phyloP scores from a whole-genome alignment of 139 green algal species.

The Chlamydomonas applanata region DNA sequence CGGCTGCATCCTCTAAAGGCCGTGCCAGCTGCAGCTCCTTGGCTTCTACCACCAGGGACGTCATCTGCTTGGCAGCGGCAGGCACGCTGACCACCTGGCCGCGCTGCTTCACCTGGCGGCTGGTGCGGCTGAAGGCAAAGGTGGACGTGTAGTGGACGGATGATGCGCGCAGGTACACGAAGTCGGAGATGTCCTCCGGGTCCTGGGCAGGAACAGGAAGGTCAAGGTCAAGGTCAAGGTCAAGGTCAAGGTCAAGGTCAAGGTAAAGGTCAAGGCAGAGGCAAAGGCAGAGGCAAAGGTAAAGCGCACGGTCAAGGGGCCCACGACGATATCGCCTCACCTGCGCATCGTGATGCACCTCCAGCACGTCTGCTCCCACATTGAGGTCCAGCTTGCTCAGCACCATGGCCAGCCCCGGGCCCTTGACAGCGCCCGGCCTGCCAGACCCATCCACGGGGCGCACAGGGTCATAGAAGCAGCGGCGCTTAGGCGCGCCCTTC shows the following conservation, averaged over 20 bases:
- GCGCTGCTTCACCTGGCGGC: background rate
- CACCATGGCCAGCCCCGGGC: constrained; percentile 14
- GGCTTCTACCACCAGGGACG: constrained; percentile 24
- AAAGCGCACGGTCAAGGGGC: too few relatives aligned
- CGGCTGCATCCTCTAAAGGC: constrained; percentile 6
- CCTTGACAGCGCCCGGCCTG: constrained; percentile 8
- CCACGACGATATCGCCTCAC: background rate
- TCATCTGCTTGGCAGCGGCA: background rate
- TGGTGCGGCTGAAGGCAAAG: constrained; percentile 32
- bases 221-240: too few relatives aligned
- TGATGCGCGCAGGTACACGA: constrained; percentile 25
- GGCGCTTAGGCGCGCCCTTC: constrained; percentile 37
- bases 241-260: too few relatives aligned
- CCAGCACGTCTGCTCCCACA: constrained; percentile 35
- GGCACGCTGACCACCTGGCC: background rate
- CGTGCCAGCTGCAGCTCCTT: constrained; percentile 30
- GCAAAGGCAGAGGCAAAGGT: too few relatives aligned
- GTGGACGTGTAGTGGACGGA: constrained; percentile 37
- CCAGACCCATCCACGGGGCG: constrained; percentile 23
- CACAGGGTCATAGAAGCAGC: constrained; percentile 47
- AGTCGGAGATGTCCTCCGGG: constrained; percentile 32
- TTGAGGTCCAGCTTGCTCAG: constrained; percentile 34
- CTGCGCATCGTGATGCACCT: constrained; percentile 42
- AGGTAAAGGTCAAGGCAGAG: too few relatives aligned
- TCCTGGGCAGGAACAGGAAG: too few relatives aligned